phyloP scores from a whole-genome alignment of 2,329 filamentous ascomycete species.

The Calonectria hongkongensis region DNA sequence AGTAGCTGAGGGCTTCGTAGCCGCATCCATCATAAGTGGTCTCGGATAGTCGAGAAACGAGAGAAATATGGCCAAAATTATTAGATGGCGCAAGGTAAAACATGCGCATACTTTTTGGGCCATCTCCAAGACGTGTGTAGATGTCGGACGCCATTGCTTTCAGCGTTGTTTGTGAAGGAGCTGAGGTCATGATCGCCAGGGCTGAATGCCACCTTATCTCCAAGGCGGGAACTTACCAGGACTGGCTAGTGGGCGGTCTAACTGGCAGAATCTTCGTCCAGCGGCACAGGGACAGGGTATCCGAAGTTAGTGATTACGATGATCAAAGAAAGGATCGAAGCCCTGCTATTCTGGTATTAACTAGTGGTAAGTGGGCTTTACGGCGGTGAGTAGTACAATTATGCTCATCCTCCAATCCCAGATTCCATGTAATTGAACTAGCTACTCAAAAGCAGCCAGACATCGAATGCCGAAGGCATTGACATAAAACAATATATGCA shows the following conservation, averaged over 20 bases:
- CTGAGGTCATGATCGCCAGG: background rate
- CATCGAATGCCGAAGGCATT: too few species aligned
- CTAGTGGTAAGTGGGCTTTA: too few species aligned
- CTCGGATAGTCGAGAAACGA: slow-evolving; percentile 28
- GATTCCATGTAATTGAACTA: too few species aligned
- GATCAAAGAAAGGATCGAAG: too few species aligned
- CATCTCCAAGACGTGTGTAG: slow-evolving; percentile 13
- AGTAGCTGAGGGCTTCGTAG: slow-evolving; percentile 52
- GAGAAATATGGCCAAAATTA: slow-evolving; percentile 20
- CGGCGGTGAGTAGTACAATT: too few species aligned
- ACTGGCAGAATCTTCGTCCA: background rate
- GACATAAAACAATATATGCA: too few species aligned
- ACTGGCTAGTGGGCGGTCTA: background rate
- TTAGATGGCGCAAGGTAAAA: slow-evolving; percentile 33
- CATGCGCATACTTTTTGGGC: slow-evolving; percentile 34
- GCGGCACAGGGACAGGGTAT: too few species aligned
- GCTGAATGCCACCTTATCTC: background rate
- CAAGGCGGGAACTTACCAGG: background rate
- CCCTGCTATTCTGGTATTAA: too few species aligned
- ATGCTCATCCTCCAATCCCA: too few species aligned
- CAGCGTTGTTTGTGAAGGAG: background rate
- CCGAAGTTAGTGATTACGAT: too few species aligned
- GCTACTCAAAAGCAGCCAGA: too few species aligned
- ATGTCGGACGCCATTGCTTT: slow-evolving; percentile 22
- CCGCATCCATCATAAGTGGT: slow-evolving; percentile 28